These are phyloP conservation scores for Neofusicoccum cordaticola DNA, from an alignment of 2,329 filamentous ascomycete genomes.

Conservation along the genomic window DNA sequence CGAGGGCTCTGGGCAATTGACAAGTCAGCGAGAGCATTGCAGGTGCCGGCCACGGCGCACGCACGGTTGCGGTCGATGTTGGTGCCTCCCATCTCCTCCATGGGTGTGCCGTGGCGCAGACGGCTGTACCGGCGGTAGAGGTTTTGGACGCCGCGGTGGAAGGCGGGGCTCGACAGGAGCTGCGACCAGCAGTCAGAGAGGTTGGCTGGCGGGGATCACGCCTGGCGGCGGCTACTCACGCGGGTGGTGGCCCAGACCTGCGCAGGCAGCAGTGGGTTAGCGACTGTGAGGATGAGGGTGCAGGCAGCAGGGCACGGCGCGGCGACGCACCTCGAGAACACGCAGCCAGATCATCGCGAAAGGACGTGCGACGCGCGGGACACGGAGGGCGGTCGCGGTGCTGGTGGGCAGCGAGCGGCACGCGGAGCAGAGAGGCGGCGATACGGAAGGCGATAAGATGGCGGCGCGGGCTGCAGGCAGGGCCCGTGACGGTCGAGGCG, in stretches of 20 bases:
- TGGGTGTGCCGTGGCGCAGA: constrained; percentile 47
- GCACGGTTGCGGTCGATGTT: constrained; percentile 43
- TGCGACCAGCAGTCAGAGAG: constrained; percentile 25
- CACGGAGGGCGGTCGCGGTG: background rate
- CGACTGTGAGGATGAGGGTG: constrained; percentile 24
- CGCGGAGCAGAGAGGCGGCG: background rate
- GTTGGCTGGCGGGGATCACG: background rate
- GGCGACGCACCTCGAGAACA: constrained; percentile 16
- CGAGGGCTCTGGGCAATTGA: constrained; percentile 22
- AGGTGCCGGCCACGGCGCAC: constrained; percentile 24
- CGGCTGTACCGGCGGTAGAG: constrained; percentile 48
- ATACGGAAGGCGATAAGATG: constrained; percentile 1
- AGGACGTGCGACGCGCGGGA: too few species aligned
- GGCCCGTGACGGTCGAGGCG: background rate
- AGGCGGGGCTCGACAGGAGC: constrained; percentile 54
- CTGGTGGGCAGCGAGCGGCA: background rate
- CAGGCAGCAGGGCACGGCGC: background rate
- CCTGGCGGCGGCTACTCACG: constrained; percentile 25
- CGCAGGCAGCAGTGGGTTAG: constrained; percentile 12
- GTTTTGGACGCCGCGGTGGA: constrained; percentile 53
- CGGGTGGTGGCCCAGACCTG: constrained; percentile 38
- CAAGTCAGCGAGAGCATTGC: constrained; percentile 4
- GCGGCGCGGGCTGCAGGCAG: background rate
- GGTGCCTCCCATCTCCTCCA: constrained; percentile 48
- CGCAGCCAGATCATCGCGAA: constrained; percentile 8